Conservation (phyloP, 495 filamentous ascomycete species). For the Aspergillus baeticus region DNA sequence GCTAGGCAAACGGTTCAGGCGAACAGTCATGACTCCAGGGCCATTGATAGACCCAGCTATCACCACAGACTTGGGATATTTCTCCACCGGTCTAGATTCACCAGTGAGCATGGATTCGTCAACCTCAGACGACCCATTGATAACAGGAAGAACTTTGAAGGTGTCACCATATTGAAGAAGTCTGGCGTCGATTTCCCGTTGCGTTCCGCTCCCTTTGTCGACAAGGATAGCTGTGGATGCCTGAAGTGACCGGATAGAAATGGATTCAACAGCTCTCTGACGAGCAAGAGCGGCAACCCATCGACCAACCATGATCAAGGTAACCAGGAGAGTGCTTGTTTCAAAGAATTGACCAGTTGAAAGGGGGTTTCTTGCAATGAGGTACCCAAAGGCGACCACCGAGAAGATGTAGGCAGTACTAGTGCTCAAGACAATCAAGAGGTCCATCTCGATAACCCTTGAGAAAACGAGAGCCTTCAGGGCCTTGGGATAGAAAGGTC, state of each 20-base stretch:
- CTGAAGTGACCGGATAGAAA: constrained; percentile 65
- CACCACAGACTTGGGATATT: constrained; percentile 46
- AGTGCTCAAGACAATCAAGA: constrained; percentile 72
- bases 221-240: constrained; percentile 28
- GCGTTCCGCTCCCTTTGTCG: constrained; percentile 7
- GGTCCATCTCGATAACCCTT: constrained; percentile 71
- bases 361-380: constrained; percentile 46
- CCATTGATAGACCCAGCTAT: constrained; percentile 69
- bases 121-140: constrained; percentile 63
- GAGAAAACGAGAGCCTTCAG: constrained; percentile 62
- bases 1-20: constrained; percentile 58
- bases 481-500: constrained; percentile 68
- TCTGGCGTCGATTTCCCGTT: constrained; percentile 60
- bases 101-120: constrained; percentile 80
- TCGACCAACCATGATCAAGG: constrained; percentile 74
- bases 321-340: constrained; percentile 75
- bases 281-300: constrained; percentile 61
- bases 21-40: constrained; percentile 53
- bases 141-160: constrained; percentile 60
- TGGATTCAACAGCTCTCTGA: constrained; percentile 62
- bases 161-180: constrained; percentile 72
- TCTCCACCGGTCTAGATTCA: constrained; percentile 58
- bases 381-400: constrained; percentile 62
- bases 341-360: constrained; percentile 69
- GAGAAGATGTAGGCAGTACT: constrained; percentile 75